Evolutionary conservation across 768 basidiomycete genomes (phyloP).

Genomic region (Suillus brevipes): DNA sequence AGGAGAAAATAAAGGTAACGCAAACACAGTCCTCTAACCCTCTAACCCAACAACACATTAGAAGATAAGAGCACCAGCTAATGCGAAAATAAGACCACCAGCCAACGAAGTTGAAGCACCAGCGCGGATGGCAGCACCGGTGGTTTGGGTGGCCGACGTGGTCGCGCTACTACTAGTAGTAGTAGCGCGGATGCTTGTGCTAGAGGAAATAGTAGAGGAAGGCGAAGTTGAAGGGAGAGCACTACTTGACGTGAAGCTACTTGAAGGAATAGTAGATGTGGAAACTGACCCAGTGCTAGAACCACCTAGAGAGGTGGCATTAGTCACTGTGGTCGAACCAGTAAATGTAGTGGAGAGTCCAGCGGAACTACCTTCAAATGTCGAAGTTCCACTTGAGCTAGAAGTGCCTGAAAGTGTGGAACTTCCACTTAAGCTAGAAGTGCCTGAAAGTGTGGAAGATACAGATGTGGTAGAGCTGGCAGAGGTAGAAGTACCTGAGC

Average conservation of each 20-base stretch:
- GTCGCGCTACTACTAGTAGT: neutral
- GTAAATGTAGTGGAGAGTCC: fast-evolving
- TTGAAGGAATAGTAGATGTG: neutral
- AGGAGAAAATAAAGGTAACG: slow-evolving; percentile 2
- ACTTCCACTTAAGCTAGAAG: neutral
- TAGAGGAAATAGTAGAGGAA: slow-evolving; percentile 17
- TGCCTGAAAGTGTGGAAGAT: slow-evolving; percentile 8
- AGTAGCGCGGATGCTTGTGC: slow-evolving; percentile 2
- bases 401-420: neutral
- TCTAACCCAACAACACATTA: slow-evolving; percentile 11
- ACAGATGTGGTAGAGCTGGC: slow-evolving; percentile 7
- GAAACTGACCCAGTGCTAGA: neutral
- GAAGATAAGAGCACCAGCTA: slow-evolving; percentile 24
- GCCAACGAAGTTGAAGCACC: slow-evolving; percentile 23
- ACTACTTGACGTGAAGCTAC: slow-evolving; percentile 13
- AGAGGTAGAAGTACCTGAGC: slow-evolving; percentile 22
- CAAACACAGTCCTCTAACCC: slow-evolving; percentile 6
- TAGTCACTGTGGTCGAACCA: slow-evolving; percentile 14
- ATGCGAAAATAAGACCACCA: slow-evolving; percentile 20
- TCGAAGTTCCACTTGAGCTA: neutral
- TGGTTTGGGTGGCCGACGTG: slow-evolving; percentile 17
- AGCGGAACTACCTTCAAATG: neutral
- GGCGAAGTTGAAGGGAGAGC: slow-evolving; percentile 8
- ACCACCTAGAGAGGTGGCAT: slow-evolving; percentile 10
- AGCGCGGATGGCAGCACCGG: slow-evolving; percentile 23